Evolutionary conservation across 139 green algal species (phyloP).

Genomic region (Dunaliella sp.): DNA sequence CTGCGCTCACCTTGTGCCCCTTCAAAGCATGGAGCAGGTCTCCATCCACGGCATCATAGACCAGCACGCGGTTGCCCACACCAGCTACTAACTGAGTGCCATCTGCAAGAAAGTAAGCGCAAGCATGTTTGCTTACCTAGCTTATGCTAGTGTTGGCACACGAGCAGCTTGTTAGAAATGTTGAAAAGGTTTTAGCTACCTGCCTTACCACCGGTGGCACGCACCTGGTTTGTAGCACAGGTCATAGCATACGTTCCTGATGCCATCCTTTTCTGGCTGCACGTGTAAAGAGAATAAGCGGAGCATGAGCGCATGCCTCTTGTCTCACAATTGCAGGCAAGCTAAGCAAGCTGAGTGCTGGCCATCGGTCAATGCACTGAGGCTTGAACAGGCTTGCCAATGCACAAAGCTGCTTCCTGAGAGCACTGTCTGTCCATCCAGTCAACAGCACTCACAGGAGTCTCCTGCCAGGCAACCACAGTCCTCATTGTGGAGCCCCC

Average conservation of each 20-base stretch:
- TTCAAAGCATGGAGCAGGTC: slow-evolving; percentile 76
- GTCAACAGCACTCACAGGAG: slow-evolving; percentile 52
- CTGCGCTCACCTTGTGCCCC: slow-evolving; percentile 69
- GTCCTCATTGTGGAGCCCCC: slow-evolving; percentile 53
- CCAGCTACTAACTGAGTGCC: slow-evolving; percentile 71
- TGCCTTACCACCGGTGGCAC: no score
- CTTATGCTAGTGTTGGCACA: no score
- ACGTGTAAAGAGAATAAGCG: background rate
- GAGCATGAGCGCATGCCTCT: background rate
- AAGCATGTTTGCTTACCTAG: no score
- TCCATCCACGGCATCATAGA: slow-evolving; percentile 73
- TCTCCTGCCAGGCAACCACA: slow-evolving; percentile 59
- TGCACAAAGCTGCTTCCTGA: no score
- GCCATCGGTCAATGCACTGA: no score
- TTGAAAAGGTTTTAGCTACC: no score
- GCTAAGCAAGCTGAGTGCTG: no score
- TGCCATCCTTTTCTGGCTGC: slow-evolving; percentile 74
- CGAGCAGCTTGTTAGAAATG: no score
- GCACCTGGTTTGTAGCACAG: slow-evolving; percentile 70
- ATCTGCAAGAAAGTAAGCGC: no score
- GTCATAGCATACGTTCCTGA: slow-evolving; percentile 76
- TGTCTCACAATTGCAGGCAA: background rate
- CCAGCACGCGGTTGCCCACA: slow-evolving; percentile 69
- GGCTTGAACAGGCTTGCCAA: no score
- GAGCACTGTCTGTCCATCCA: no score